phyloP scores from a whole-genome alignment of 805 yeast genomes.

The Scheffersomyces amazonensis region DNA sequence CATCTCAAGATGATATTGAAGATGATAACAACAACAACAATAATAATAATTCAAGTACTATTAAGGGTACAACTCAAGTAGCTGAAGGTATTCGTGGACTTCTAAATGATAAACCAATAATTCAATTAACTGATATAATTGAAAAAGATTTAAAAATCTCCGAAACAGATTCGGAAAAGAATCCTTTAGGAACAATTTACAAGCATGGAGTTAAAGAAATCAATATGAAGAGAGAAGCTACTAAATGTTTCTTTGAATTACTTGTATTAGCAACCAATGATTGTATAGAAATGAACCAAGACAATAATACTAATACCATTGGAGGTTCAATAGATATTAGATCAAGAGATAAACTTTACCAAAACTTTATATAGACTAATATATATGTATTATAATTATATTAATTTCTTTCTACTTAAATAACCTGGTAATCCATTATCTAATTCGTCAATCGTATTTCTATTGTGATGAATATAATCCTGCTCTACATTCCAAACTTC shows the following conservation, averaged over 20 bases:
- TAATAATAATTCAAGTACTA: conserved; percentile 23
- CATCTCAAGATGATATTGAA: conserved; percentile 12
- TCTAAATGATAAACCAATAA: conserved; percentile 14
- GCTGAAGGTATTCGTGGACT: conserved; percentile 47
- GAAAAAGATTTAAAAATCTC: neutral
- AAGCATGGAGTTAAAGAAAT: conserved; percentile 11
- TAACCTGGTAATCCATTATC: conserved; percentile 1
- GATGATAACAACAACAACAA: conserved; percentile 4
- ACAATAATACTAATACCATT: conserved; percentile 49
- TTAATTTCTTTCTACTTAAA: neutral
- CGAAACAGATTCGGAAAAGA: neutral
- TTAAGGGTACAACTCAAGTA: conserved; percentile 52
- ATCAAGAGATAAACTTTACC: conserved; percentile 39
- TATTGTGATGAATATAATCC: neutral
- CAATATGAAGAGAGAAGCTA: conserved; percentile 56
- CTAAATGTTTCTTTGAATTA: conserved; percentile 76
- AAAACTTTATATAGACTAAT: conserved; percentile 5
- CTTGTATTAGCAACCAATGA: conserved; percentile 78
- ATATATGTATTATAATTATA: neutral
- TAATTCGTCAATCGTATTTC: conserved; percentile 11
- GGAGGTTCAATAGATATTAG: conserved; percentile 22
- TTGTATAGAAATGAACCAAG: conserved; percentile 62
- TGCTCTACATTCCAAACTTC: conserved; percentile 11
- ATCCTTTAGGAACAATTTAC: conserved; percentile 9
- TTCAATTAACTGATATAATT: conserved; percentile 3